Evolutionary conservation across 371 early-diverging fungal genomes (phyloP), one percentile per base, ranked within the genome.

Genomic region (Haplosporangium sp.): DNA sequence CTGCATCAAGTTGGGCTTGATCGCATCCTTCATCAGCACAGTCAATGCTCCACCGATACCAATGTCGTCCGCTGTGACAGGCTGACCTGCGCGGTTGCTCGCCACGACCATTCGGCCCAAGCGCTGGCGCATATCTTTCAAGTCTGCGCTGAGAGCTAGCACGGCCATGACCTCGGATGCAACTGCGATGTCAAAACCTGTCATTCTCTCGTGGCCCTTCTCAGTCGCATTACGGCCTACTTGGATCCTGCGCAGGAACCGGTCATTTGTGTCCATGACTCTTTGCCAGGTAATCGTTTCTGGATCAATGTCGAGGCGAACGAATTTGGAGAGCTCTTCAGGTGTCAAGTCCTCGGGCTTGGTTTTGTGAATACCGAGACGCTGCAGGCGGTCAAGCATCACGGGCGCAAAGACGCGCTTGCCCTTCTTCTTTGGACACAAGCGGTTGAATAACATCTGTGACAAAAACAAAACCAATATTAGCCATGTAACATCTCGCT

Each of bases 131-230:
- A 98, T 95, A 62, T 98, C 98, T 63, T 85, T 75, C 62, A 97
- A 74, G 76, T 91, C 92, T 1, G 95, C 95, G 37, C 95, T 91
- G 45, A 98, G 84, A 5, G 98, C 98, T 53, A 98, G 83, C 11
- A 98, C 95, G 9, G 98, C 98, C 98, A 98, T 98, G 74, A 95
- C 92, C 83, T 98, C 98, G 77, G 93, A 93, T n/a, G 97, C 98
- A 29, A 98, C 98, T 7, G 97, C 85, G 67, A 98, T 98, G 81
- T 98, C 98, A 74, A 93, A 98, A 6, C 98, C 97, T 18, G 98
- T 98, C 71, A 89, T 81, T 46, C 98, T 89, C 58, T 89, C 87
- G 69, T 90, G 87, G 9, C 96, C 96, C 81, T 93, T 89, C 83
- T 97, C 98, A 43, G 96, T 93, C 5, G 91, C 81, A 8, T 91